These are phyloP conservation scores for bread wheat (Triticum aestivum) DNA, from an alignment of 176 grass and related monocot genomes.

Conservation along the genomic window DNA sequence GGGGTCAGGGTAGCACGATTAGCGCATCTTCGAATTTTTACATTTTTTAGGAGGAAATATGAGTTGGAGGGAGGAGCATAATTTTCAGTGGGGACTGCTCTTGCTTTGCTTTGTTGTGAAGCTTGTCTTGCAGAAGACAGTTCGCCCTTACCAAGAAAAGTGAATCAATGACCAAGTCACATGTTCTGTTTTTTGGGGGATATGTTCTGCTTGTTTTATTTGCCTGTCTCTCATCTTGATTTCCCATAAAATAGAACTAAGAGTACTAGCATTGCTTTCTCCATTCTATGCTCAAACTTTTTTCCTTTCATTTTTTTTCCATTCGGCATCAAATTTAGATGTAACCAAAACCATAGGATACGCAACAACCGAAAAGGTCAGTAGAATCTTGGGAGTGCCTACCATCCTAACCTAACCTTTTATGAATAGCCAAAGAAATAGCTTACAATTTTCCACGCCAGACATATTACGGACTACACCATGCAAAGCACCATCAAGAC, in stretches of 20 bases:
- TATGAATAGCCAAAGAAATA: conserved; percentile 7
- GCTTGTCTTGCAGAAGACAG: conserved; percentile 35
- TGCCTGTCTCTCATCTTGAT: neutral
- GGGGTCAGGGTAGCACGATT: conserved; percentile 22
- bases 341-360: neutral
- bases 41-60: conserved; percentile 24
- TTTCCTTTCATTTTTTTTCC: neutral
- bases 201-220: neutral
- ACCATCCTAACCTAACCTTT: neutral
- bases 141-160: conserved; percentile 26
- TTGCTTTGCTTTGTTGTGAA: conserved; percentile 51
- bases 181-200: neutral
- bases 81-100: conserved; percentile 41
- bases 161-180: conserved; percentile 13
- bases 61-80: conserved; percentile 6
- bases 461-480: conserved; percentile 12
- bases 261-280: neutral
- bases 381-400: conserved; percentile 11
- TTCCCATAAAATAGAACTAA: neutral
- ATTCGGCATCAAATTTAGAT: conserved; percentile 13
- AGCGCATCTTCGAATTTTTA: neutral
- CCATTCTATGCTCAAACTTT: neutral
- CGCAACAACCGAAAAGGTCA: neutral
- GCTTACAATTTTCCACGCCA: neutral
- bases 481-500: neutral